These are phyloP conservation scores for Penicillium sp. DNA, from an alignment of 2,329 filamentous ascomycete genomes.

Conservation along the genomic window DNA sequence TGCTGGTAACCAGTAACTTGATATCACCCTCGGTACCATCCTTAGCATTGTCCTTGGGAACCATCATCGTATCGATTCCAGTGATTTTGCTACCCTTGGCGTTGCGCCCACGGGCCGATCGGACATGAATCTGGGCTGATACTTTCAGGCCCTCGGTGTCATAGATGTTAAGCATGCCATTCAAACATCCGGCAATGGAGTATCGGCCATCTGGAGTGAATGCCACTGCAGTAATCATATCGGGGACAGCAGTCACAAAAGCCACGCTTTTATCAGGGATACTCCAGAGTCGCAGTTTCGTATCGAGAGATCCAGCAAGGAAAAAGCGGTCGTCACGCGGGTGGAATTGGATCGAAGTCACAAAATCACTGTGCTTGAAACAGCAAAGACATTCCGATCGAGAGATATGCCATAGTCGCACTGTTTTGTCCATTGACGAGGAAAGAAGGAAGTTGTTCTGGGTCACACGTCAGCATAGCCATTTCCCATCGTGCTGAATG, in stretches of 20 bases:
- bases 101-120: constrained; percentile 87
- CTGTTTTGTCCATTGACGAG: constrained; percentile 97
- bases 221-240: constrained; percentile 90
- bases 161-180: constrained; percentile 84
- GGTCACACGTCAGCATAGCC: constrained; percentile 7
- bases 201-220: constrained; percentile 91
- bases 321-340: constrained; percentile 96
- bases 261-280: constrained; percentile 95
- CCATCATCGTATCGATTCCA: constrained; percentile 74
- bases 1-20: constrained; percentile 87
- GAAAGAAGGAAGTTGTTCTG: constrained; percentile 92
- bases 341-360: constrained; percentile 92
- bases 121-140: constrained; percentile 85
- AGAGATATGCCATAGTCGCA: constrained; percentile 88
- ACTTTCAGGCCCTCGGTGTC: constrained; percentile 87
- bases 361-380: constrained; percentile 93
- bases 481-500: not conserved
- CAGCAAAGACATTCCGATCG: constrained; percentile 83
- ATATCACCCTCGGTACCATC: constrained; percentile 63
- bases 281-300: constrained; percentile 86
- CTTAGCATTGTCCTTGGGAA: constrained; percentile 56
- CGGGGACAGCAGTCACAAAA: constrained; percentile 71
- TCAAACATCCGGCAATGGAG: constrained; percentile 83
- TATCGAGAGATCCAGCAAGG: constrained; percentile 86
- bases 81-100: constrained; percentile 97